Conservation (phyloP, 176 grass and related monocot species). For the Lolium multiflorum region DNA sequence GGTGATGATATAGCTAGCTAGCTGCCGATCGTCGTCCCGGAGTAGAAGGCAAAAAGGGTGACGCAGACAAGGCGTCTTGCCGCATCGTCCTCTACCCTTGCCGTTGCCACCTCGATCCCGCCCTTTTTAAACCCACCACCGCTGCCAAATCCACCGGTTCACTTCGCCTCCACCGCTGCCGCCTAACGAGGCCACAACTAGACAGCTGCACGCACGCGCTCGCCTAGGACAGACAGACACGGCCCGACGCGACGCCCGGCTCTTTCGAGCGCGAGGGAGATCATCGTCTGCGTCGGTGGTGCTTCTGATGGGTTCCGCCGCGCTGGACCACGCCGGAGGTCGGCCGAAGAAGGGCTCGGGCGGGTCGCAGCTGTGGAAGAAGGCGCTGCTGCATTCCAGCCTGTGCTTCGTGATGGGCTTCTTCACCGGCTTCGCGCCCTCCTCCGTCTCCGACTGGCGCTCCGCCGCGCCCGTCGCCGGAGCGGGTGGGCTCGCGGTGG, state of each 20-base stretch:
- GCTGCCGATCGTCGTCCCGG: not conserved
- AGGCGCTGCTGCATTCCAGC: slow-evolving; percentile 87
- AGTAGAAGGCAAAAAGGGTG: not conserved
- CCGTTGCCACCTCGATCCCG: slow-evolving; percentile 43
- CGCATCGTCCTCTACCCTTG: slow-evolving; percentile 29
- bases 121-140: slow-evolving; percentile 67
- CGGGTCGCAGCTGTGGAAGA: slow-evolving; percentile 73
- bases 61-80: slow-evolving; percentile 34
- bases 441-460: slow-evolving; percentile 66
- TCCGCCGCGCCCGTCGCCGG: slow-evolving; percentile 23
- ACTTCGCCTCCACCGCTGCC: not conserved
- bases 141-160: slow-evolving; percentile 46
- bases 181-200: not conserved
- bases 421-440: slow-evolving; percentile 97
- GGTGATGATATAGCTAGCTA: not conserved
- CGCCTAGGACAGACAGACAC: not conserved
- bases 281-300: not conserved
- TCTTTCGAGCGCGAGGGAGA: slow-evolving; percentile 1
- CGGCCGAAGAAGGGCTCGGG: slow-evolving; percentile 50
- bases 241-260: slow-evolving; percentile 31
- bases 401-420: slow-evolving; percentile 99
- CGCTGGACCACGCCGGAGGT: slow-evolving; percentile 36
- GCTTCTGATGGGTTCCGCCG: slow-evolving; percentile 44
- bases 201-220: not conserved
- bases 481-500: not conserved